Evolutionary conservation across 192 early-diverging fungal species (phyloP).

Genomic region (Coemansia erecta): DNA sequence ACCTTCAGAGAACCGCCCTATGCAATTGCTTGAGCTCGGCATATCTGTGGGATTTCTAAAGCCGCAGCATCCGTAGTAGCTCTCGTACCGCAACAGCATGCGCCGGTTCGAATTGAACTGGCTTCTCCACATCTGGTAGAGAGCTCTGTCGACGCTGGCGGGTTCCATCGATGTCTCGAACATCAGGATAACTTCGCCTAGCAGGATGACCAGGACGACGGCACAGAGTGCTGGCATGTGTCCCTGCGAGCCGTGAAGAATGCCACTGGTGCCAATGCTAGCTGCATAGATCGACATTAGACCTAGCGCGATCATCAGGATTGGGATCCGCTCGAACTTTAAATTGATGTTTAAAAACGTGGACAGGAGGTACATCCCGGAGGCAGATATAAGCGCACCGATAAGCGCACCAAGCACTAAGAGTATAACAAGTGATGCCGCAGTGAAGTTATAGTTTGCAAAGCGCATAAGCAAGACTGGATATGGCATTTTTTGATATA

Average conservation of each 20-base stretch:
- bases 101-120: conserved; percentile 39
- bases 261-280: not conserved
- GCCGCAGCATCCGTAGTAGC: conserved; percentile 53
- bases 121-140: conserved; percentile 49
- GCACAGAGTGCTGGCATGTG: not conserved
- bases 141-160: conserved; percentile 8
- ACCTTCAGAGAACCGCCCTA: not conserved
- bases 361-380: not conserved
- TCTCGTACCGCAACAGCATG: conserved; percentile 47
- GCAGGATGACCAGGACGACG: not conserved
- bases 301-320: conserved; percentile 1
- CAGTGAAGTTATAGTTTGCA: not conserved
- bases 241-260: not conserved
- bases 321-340: not conserved
- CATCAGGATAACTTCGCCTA: conserved; percentile 28
- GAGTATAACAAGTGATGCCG: not conserved
- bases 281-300: conserved; percentile 1
- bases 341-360: not conserved
- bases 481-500: not conserved
- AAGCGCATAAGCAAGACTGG: not conserved
- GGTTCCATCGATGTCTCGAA: conserved; percentile 16
- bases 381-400: not conserved
- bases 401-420: not conserved
- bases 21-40: conserved; percentile 30
- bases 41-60: conserved; percentile 33